These are phyloP conservation scores for Hyaloperonospora arabidopsidis DNA, from an alignment of 352 stramenopile genomes.

Conservation along the genomic window DNA sequence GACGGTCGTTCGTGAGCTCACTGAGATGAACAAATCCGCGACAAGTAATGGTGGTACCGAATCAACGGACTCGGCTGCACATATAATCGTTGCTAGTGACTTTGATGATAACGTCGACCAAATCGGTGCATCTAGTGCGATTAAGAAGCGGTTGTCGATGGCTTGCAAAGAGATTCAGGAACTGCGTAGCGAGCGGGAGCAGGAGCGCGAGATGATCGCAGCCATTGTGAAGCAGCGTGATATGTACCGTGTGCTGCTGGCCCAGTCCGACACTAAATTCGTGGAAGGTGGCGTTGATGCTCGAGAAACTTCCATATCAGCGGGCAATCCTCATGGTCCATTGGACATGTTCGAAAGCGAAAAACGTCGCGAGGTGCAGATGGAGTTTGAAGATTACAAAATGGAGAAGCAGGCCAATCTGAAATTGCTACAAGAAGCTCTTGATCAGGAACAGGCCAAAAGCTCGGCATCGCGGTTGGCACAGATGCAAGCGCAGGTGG, in stretches of 20 bases:
- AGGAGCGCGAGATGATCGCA: slow-evolving; percentile 84
- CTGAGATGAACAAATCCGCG: slow-evolving; percentile 36
- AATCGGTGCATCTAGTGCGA: slow-evolving; percentile 20
- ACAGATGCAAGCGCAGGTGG: slow-evolving; percentile 66
- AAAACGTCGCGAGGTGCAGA: slow-evolving; percentile 49
- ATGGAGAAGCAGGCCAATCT: slow-evolving; percentile 63
- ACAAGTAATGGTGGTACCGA: slow-evolving; percentile 16
- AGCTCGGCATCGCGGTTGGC: slow-evolving; percentile 39
- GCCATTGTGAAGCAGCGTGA: slow-evolving; percentile 94
- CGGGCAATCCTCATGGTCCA: slow-evolving; percentile 22
- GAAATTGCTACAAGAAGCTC: slow-evolving; percentile 57
- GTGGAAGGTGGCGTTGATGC: slow-evolving; percentile 17
- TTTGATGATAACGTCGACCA: slow-evolving; percentile 52
- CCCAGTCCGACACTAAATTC: slow-evolving; percentile 81
- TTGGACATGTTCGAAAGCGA: slow-evolving; percentile 33
- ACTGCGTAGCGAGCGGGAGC: slow-evolving; percentile 61
- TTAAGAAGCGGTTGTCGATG: slow-evolving; percentile 52
- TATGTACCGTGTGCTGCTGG: slow-evolving; percentile 91
- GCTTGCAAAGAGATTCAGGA: slow-evolving; percentile 73
- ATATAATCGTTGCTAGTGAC: slow-evolving; percentile 54
- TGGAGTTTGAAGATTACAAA: slow-evolving; percentile 74
- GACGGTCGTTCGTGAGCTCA: slow-evolving; percentile 66
- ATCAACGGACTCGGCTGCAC: slow-evolving; percentile 21
- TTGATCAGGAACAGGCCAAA: slow-evolving; percentile 50
- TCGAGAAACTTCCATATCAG: slow-evolving; percentile 6